These are phyloP conservation scores for Tardiomyces blankii DNA, from an alignment of 1,139 yeast species.

Conservation along the genomic window DNA sequence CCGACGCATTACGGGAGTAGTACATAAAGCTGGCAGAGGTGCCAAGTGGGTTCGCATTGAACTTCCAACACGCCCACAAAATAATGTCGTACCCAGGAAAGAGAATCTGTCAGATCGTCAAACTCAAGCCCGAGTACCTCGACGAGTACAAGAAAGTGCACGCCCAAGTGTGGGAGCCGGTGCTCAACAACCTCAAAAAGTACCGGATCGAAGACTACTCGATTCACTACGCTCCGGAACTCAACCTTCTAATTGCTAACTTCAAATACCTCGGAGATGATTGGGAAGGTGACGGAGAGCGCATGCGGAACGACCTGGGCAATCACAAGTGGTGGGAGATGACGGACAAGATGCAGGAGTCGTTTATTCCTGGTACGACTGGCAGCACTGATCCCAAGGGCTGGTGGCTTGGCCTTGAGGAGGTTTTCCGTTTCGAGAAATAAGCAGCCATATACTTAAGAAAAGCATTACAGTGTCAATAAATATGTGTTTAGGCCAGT, in stretches of 20 bases:
- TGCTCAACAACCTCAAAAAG: slow-evolving; percentile 22
- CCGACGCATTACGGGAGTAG: too few species aligned
- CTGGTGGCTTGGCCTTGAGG: slow-evolving; percentile 30
- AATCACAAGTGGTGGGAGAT: slow-evolving; percentile 31
- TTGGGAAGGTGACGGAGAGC: slow-evolving; percentile 26
- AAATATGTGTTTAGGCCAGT: too few species aligned
- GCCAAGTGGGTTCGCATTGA: too few species aligned
- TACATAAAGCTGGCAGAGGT: too few species aligned
- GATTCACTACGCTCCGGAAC: slow-evolving; percentile 25
- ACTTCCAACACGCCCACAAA: too few species aligned
- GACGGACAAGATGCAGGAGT: slow-evolving; percentile 30
- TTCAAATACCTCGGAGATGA: slow-evolving; percentile 29
- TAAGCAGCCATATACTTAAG: background rate
- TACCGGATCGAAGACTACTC: slow-evolving; percentile 32
- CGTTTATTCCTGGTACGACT: slow-evolving; percentile 26
- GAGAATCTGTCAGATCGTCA: slow-evolving; percentile 29
- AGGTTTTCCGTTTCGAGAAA: slow-evolving; percentile 27
- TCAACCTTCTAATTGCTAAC: slow-evolving; percentile 24
- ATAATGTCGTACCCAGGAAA: slow-evolving; percentile 13
- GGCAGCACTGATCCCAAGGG: slow-evolving; percentile 30
- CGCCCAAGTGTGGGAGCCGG: slow-evolving; percentile 21
- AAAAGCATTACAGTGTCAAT: too few species aligned
- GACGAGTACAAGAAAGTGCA: slow-evolving; percentile 29
- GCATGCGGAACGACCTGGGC: slow-evolving; percentile 25
- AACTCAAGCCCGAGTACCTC: slow-evolving; percentile 26